These are phyloP conservation scores for Kuraishia ogatae DNA, from an alignment of 805 yeast species.

Conservation along the genomic window DNA sequence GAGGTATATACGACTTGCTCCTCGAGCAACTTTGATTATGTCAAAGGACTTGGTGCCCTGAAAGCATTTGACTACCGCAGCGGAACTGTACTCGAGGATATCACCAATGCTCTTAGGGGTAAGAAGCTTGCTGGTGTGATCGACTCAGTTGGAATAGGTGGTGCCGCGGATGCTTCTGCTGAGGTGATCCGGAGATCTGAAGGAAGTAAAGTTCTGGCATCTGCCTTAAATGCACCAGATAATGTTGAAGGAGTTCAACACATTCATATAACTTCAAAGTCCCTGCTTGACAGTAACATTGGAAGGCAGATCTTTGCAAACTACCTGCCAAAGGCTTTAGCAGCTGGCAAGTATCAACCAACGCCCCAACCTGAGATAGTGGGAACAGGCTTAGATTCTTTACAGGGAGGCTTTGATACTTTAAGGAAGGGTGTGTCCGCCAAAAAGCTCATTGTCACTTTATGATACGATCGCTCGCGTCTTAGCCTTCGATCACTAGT, in stretches of 20 bases:
- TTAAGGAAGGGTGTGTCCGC: not conserved
- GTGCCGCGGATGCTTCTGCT: not conserved
- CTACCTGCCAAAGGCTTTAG: not conserved
- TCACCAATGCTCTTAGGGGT: conserved; percentile 2
- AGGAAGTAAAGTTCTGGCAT: not conserved
- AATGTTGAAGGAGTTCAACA: not conserved
- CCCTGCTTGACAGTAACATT: not conserved
- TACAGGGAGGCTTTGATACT: not conserved
- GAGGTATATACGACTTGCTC: conserved; percentile 9
- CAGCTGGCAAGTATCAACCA: not conserved
- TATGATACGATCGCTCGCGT: too few relatives aligned
- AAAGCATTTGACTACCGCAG: conserved; percentile 6
- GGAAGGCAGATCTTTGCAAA: not conserved
- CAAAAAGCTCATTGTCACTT: conserved; percentile 16
- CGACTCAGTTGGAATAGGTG: conserved; percentile 15
- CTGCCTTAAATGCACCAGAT: not conserved
- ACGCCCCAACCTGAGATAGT: not conserved
- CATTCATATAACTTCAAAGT: too few relatives aligned
- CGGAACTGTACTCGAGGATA: conserved; percentile 2
- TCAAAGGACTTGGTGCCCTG: conserved; percentile 7
- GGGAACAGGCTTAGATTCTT: not conserved
- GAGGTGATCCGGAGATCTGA: not conserved
- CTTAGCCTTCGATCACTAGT: too few relatives aligned
- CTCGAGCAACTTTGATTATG: conserved; percentile 2
- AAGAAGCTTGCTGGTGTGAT: conserved; percentile 14